phyloP scores from a whole-genome alignment of 2,329 filamentous ascomycete genomes.

The Elsinoe fawcettii region DNA sequence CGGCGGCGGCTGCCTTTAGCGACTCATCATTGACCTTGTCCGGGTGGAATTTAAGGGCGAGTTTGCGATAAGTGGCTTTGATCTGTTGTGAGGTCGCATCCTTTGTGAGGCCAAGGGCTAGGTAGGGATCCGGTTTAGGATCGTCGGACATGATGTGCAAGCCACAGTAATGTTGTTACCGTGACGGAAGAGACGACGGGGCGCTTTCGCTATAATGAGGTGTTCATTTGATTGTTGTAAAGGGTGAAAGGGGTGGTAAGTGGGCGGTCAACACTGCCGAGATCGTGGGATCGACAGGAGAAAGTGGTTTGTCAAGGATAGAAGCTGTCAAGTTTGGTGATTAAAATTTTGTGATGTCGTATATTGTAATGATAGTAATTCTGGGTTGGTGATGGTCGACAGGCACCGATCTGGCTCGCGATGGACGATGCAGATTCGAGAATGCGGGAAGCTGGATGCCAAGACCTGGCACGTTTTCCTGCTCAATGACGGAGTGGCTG shows the following conservation, averaged over 20 bases:
- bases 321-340: not conserved
- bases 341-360: slow-evolving; percentile 1
- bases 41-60: slow-evolving; percentile 73
- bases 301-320: not conserved
- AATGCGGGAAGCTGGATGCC: not conserved
- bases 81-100: slow-evolving; percentile 69
- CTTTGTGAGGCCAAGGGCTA: slow-evolving; percentile 63
- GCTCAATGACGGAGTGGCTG: slow-evolving; percentile 12
- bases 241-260: not conserved
- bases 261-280: not conserved
- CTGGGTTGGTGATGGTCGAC: not conserved
- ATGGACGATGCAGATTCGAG: slow-evolving; percentile 9
- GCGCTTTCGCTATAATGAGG: not conserved
- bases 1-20: slow-evolving; percentile 68
- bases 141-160: slow-evolving; percentile 34
- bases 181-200: not conserved
- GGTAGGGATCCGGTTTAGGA: slow-evolving; percentile 68
- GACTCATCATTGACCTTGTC: slow-evolving; percentile 51
- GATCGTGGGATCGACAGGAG: not conserved
- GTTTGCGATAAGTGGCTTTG: slow-evolving; percentile 85
- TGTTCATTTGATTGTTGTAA: slow-evolving; percentile 8
- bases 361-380: slow-evolving; percentile 5
- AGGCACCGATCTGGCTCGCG: slow-evolving; percentile 1
- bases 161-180: slow-evolving; percentile 1
- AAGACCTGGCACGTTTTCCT: slow-evolving; percentile 12